Evolutionary conservation across 441 rosid genomes (phyloP).

Genomic region (Omphalea diandra): DNA sequence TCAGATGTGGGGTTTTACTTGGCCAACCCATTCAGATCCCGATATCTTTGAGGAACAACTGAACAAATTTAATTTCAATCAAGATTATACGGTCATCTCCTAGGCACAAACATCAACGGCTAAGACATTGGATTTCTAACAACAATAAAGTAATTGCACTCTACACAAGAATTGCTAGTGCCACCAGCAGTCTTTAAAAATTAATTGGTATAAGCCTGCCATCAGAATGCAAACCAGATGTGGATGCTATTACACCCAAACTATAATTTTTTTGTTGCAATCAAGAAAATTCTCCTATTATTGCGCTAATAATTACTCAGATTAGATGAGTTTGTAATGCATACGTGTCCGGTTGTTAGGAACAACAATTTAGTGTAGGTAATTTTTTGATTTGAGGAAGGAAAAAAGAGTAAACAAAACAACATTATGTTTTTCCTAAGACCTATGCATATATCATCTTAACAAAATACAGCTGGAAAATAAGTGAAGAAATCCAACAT

Average conservation of each 20-base stretch:
- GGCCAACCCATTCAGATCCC: not conserved
- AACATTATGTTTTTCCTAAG: not conserved
- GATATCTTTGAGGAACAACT: not conserved
- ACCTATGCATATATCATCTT: not conserved
- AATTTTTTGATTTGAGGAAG: not conserved
- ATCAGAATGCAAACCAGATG: not conserved
- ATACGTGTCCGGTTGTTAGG: not conserved
- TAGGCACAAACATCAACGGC: not conserved
- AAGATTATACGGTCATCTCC: not conserved
- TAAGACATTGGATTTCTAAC: not conserved
- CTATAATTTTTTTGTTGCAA: not conserved
- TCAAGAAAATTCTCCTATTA: not conserved
- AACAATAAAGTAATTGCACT: not conserved
- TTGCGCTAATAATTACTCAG: not conserved
- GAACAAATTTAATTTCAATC: not conserved
- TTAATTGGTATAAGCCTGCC: not conserved
- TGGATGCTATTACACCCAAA: not conserved
- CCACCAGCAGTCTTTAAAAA: not conserved
- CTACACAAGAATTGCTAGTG: not conserved
- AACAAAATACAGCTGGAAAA: not conserved
- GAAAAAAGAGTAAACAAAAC: not conserved
- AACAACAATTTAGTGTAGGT: not conserved
- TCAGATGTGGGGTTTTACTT: not conserved
- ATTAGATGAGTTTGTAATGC: not conserved
- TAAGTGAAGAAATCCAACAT: not conserved